Conservation (phyloP, 441 rosid species). For the Gossypium aridum region DNA sequence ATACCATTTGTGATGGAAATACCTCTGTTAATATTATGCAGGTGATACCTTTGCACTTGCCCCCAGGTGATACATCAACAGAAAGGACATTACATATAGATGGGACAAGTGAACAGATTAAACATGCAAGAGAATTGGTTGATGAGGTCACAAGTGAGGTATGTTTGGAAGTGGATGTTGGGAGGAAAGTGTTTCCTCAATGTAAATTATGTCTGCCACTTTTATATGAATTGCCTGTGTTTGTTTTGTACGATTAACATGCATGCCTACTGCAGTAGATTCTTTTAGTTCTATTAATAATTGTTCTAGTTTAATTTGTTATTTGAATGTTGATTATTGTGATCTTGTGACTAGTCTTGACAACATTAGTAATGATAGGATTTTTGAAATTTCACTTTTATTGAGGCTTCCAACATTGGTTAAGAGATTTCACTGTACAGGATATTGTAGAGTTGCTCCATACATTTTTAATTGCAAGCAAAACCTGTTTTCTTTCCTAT, state of each 20-base stretch:
- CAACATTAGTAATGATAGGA: not conserved
- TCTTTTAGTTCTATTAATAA: not conserved
- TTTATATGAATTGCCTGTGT: not conserved
- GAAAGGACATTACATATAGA: constrained; percentile 84
- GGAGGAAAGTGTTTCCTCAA: constrained; percentile 11
- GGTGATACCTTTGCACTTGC: constrained; percentile 94
- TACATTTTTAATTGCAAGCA: constrained; percentile 3
- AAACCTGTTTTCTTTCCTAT: not conserved
- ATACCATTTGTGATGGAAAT: not conserved
- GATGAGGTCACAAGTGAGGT: constrained; percentile 96
- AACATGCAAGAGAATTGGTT: constrained; percentile 83
- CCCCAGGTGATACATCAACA: constrained; percentile 78
- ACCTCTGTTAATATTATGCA: constrained; percentile 18
- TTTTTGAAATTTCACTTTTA: not conserved
- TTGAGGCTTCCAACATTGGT: not conserved
- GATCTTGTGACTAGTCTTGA: not conserved
- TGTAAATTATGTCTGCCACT: not conserved
- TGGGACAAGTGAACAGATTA: constrained; percentile 89
- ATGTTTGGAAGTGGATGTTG: constrained; percentile 33
- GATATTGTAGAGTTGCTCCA: not conserved
- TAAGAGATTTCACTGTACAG: not conserved
- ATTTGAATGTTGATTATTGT: not conserved
- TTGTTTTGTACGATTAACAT: not conserved
- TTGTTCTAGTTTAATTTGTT: not conserved
- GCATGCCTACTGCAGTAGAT: not conserved